Evolutionary conservation across 768 basidiomycete genomes (phyloP).

Genomic region (Rhodosporidiobolus sp.): DNA sequence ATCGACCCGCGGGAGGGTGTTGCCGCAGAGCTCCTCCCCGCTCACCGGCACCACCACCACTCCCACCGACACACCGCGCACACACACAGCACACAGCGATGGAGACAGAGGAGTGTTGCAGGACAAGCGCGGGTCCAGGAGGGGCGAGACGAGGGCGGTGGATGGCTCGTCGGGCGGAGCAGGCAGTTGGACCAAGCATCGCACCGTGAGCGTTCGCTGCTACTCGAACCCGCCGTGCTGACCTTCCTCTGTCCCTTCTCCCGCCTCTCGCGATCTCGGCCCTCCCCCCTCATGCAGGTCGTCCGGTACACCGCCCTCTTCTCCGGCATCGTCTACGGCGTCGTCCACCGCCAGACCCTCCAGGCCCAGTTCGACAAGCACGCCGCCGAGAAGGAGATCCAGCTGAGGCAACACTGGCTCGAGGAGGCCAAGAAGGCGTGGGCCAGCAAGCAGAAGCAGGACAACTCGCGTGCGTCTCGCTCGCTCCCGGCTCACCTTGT

Average conservation of each 20-base stretch:
- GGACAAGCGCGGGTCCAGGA: not conserved
- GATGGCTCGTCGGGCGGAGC: not conserved
- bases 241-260: not conserved
- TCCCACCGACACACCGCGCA: too few species aligned
- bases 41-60: too few species aligned
- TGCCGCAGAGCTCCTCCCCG: too few species aligned
- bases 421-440: constrained; percentile 85
- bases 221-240: not conserved
- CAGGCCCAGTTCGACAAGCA: constrained; percentile 75
- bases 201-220: not conserved
- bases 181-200: not conserved
- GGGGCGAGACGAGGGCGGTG: not conserved
- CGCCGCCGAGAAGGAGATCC: constrained; percentile 68
- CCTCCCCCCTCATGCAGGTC: constrained; percentile 58
- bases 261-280: not conserved
- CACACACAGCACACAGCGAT: too few species aligned
- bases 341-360: constrained; percentile 84
- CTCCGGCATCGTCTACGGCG: constrained; percentile 83
- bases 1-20: not conserved
- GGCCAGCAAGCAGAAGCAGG: constrained; percentile 62
- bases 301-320: constrained; percentile 88
- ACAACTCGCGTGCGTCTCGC: constrained; percentile 45
- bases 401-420: constrained; percentile 72
- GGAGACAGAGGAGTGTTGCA: too few species aligned
- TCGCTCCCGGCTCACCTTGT: not conserved